These are phyloP conservation scores for Podospora appendiculata DNA, from an alignment of 495 filamentous ascomycete genomes.

Conservation along the genomic window DNA sequence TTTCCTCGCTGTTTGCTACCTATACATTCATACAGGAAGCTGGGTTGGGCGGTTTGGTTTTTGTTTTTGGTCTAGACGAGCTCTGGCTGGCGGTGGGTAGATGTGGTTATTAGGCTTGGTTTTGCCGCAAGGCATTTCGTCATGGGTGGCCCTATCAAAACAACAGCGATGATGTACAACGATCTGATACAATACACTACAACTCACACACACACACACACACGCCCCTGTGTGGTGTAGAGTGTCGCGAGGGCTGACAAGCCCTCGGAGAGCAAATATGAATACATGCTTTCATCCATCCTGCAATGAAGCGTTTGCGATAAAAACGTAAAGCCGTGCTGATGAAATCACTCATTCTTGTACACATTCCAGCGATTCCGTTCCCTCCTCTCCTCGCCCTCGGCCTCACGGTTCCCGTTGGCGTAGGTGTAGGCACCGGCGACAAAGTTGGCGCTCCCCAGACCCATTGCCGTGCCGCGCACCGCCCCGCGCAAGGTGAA, in stretches of 20 bases:
- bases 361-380: slow-evolving; percentile 40
- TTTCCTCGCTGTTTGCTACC: too few relatives aligned
- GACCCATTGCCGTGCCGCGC: slow-evolving; percentile 61
- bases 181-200: too few relatives aligned
- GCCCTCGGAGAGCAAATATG: too few relatives aligned
- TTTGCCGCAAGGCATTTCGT: background rate
- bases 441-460: slow-evolving; percentile 62
- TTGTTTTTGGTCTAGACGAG: background rate
- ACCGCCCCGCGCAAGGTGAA: slow-evolving; percentile 63
- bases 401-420: slow-evolving; percentile 48
- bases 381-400: slow-evolving; percentile 32
- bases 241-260: too few relatives aligned
- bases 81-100: too few relatives aligned
- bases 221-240: too few relatives aligned
- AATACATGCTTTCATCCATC: too few relatives aligned
- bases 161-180: too few relatives aligned
- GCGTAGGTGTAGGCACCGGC: slow-evolving; percentile 67
- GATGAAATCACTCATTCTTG: slow-evolving; percentile 2
- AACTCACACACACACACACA: too few relatives aligned
- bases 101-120: background rate
- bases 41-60: background rate
- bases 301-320: too few relatives aligned
- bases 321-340: background rate
- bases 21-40: too few relatives aligned
- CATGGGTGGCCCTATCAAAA: background rate